Conservation (phyloP, 495 filamentous ascomycete species). For the Schizothecium vesticola region DNA sequence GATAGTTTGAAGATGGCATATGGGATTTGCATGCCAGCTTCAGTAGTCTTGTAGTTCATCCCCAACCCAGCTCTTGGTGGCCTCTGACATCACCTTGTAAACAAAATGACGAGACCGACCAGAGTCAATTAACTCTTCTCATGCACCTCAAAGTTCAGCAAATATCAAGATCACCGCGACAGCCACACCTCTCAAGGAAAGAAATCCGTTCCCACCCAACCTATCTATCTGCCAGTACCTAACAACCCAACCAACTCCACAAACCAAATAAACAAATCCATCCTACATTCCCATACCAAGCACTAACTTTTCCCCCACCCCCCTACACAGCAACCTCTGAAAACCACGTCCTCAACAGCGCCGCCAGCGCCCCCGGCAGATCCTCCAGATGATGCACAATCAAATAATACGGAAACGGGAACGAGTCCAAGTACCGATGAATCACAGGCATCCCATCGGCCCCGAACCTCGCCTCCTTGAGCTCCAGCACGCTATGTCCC, state of each 20-base stretch:
- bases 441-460: constrained; percentile 60
- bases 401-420: constrained; percentile 93
- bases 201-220: neutral
- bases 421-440: constrained; percentile 85
- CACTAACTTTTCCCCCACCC: constrained; percentile 5
- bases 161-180: neutral
- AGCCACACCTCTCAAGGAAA: neutral
- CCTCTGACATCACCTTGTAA: no score
- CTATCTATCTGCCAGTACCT: neutral
- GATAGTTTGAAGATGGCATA: no score
- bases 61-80: no score
- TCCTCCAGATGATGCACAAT: constrained; percentile 89
- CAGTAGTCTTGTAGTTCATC: no score
- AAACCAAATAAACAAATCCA: neutral
- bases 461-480: constrained; percentile 75
- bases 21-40: no score
- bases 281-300: neutral
- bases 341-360: constrained; percentile 93
- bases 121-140: no score
- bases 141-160: neutral
- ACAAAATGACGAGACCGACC: neutral
- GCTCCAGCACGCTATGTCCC: constrained; percentile 62
- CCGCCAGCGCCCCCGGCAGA: constrained; percentile 80
- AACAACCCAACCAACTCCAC: neutral
- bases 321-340: constrained; percentile 62